phyloP scores from a whole-genome alignment of 257 asterid species.

The Solanum chiquidenum region DNA sequence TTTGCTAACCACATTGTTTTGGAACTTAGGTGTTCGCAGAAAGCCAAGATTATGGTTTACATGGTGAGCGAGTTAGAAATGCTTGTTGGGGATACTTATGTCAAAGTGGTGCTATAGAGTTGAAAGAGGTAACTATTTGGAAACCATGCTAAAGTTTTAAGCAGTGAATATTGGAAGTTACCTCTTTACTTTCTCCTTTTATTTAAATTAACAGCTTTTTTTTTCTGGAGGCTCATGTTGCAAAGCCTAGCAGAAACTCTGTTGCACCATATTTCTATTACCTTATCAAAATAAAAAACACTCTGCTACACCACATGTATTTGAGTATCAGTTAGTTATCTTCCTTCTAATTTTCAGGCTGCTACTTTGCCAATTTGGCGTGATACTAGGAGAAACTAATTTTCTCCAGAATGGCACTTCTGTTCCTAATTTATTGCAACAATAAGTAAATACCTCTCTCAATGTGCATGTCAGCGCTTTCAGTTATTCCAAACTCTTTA shows the following conservation, averaged over 20 bases:
- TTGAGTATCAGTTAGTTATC: neutral
- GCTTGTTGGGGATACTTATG: constrained; percentile 99
- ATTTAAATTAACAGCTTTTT: neutral
- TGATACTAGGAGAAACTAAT: neutral
- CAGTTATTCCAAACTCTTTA: neutral
- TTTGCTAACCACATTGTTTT: neutral
- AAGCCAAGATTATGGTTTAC: constrained; percentile 91
- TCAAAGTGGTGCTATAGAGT: constrained; percentile 89
- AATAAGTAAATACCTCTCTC: neutral
- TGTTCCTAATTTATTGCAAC: neutral
- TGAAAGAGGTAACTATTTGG: constrained; percentile 57
- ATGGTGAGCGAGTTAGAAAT: constrained; percentile 95
- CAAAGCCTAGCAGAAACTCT: neutral
- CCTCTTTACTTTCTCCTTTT: neutral
- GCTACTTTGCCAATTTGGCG: neutral
- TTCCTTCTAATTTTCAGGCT: neutral
- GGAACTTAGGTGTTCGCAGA: constrained; percentile 80
- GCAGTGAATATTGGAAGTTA: neutral
- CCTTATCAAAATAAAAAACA: neutral
- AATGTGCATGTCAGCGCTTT: neutral
- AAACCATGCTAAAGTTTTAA: neutral
- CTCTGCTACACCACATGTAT: neutral
- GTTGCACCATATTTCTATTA: neutral
- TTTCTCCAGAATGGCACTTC: neutral
- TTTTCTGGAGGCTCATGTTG: neutral